Base-by-base conservation (phyloP, 192 early-diverging fungal species). In the Phlyctochytrium arcticum region DNA sequence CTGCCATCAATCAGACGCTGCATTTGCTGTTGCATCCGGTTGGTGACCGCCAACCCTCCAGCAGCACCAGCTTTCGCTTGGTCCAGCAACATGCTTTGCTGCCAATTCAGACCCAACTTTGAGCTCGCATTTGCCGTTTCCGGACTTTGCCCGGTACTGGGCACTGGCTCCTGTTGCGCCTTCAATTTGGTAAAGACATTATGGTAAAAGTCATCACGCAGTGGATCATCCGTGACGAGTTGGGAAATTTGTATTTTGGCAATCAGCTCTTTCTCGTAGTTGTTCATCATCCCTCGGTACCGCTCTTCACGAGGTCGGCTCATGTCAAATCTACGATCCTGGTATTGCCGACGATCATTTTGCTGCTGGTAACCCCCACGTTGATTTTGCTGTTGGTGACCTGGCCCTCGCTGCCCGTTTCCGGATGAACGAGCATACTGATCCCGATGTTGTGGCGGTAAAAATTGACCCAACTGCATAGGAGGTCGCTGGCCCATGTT, bases 141-240 rank as follows among this genome's bases (percentile, higher is more conserved):
- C 27, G 51, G 7, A 10, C 34, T 33, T 9, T 37, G 15, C 30
- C 48, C 67, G 31, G 54, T 54, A 17, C 21, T 31, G n/a, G n/a
- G n/a, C n/a, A n/a, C n/a, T n/a, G n/a, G n/a, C n/a, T n/a, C n/a
- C 23, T 66, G 59, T 15, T 73, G 24, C 9, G 65, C 29, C 17
- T 31, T 60, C 2, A 74, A 51, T 1, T 68, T 62, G 29, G 87
- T 87, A 77, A 89, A 94, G 48, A 96, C 88, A 65, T 96, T 92
- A 73, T 89, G 94, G 75, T 99, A 99, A 68, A 96, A 99, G 64
- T 99, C 96, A 58, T 96, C 95, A 5, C 85, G 79, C 24, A 86
- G 88, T 27, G 96, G 96, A 68, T 96, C 92, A 49, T 92, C 93
- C 3, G 91, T 89, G 3, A 94, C 91, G 32, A 99, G 82, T 75